Evolutionary conservation across 1,139 yeast genomes (phyloP).

Genomic region (Hyphopichia khmerensis): DNA sequence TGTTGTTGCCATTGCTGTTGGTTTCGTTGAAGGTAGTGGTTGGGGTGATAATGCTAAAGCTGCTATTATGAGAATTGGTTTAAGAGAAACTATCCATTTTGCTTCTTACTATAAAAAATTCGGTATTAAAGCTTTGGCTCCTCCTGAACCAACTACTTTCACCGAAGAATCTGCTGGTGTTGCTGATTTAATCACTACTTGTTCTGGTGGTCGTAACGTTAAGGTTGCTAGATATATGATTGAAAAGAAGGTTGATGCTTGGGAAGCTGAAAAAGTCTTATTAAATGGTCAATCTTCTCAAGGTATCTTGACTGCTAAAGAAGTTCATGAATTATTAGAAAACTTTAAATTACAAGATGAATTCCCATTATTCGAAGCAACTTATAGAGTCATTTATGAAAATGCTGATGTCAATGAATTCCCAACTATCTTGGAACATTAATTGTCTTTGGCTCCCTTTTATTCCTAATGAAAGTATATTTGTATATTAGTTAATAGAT

Average conservation of each 20-base stretch:
- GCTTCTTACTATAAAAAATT: conserved; percentile 55
- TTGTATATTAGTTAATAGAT: conserved; percentile 1
- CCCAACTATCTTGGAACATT: conserved; percentile 35
- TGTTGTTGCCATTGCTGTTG: conserved; percentile 48
- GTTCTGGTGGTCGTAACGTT: conserved; percentile 51
- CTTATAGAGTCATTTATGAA: conserved; percentile 46
- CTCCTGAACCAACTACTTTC: conserved; percentile 39
- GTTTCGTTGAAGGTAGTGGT: conserved; percentile 49
- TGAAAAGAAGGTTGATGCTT: conserved; percentile 42
- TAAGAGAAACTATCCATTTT: conserved; percentile 43
- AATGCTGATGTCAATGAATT: conserved; percentile 42
- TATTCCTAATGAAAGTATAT: background rate
- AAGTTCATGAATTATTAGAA: conserved; percentile 46
- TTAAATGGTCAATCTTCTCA: conserved; percentile 53
- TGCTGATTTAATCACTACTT: conserved; percentile 50
- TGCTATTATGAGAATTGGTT: conserved; percentile 50
- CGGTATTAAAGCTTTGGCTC: conserved; percentile 54
- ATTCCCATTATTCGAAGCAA: conserved; percentile 50
- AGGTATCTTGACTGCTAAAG: conserved; percentile 49
- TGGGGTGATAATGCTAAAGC: conserved; percentile 56
- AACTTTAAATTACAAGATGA: conserved; percentile 31
- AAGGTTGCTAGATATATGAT: conserved; percentile 50
- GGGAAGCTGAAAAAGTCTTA: conserved; percentile 44
- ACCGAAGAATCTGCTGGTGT: conserved; percentile 52
- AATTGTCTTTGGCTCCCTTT: background rate